These are phyloP conservation scores for Metschnikowia chrysomelidarum DNA, from an alignment of 805 yeast species.

Conservation along the genomic window DNA sequence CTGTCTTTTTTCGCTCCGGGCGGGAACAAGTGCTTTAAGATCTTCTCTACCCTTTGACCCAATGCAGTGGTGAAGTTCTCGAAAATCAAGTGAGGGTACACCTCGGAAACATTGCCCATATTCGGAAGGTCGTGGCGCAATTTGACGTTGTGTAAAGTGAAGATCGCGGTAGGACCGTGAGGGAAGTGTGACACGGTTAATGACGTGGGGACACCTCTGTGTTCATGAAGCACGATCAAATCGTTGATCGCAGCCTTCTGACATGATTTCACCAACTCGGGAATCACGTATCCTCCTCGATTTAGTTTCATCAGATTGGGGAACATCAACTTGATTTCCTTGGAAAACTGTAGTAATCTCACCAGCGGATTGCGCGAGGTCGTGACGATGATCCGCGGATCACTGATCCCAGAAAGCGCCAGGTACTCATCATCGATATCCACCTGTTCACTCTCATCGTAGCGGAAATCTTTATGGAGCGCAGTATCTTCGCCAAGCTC, in stretches of 20 bases:
- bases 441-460: constrained; percentile 73
- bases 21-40: constrained; percentile 88
- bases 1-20: constrained; percentile 94
- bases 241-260: constrained; percentile 80
- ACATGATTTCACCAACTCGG: constrained; percentile 82
- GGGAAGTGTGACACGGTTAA: constrained; percentile 93
- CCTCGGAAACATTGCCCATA: constrained; percentile 86
- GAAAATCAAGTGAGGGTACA: constrained; percentile 90
- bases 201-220: constrained; percentile 97
- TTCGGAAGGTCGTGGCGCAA: constrained; percentile 88
- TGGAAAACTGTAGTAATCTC: constrained; percentile 83
- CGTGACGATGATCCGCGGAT: constrained; percentile 89
- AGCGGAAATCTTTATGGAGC: constrained; percentile 77
- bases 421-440: constrained; percentile 90
- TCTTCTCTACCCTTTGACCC: constrained; percentile 77
- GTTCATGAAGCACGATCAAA: constrained; percentile 85
- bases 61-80: constrained; percentile 81
- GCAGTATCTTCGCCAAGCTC: constrained; percentile 86
- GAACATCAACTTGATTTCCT: constrained; percentile 84
- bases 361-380: constrained; percentile 91
- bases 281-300: constrained; percentile 89
- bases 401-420: constrained; percentile 80
- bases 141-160: constrained; percentile 91
- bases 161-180: constrained; percentile 95
- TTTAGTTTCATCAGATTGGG: constrained; percentile 88